Base-by-base conservation (phyloP, 2,329 filamentous ascomycete species). In the Paraphoma sp. region DNA sequence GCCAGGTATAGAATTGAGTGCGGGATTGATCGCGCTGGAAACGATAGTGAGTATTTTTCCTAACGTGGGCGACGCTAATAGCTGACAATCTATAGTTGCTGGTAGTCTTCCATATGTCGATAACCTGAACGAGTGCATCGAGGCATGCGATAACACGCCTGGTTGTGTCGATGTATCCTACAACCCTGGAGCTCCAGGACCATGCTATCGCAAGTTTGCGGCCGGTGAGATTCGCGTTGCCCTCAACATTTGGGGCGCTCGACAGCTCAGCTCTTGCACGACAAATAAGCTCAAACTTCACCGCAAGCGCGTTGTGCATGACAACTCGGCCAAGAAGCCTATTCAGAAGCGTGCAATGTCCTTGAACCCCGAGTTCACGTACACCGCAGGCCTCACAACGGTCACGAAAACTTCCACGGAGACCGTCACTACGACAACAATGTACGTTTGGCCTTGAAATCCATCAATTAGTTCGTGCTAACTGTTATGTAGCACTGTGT, bases 131-230 rank as follows among this genome's bases (percentile, higher is more conserved):
- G 42, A 58, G 6, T 72, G 69, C 47, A 45, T 70, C 12, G 51
- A 61, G 9, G 56, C 55, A 28, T 73, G 70, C 46, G 64, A 68
- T 36, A 48, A 49, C 3, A 65, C 57, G 1, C 1, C 54, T 42
- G 59, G 57, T 11, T 73, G 70, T 44, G 56, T 68, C 9, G 62
- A 61, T 46, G 59, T 71, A 6, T 65, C 65, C 11, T 72, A 55
- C 33, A 45, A 51, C 2, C 52, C 45, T 9, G 63, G 59, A 14
- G 45, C 43, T 10, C 59, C 58, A 1, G 63, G 67, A 4, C 51
- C 63, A 31, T 73, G 71, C 53, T 72, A 72, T 51, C 48, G 69
- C 48, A 73, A 73, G 61, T 51, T 46, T 11, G 49, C 50, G 8
- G 30, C 58, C 7, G 64, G 62, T 10, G n/a, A 30, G 23, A 40